Conservation (phyloP, 2,329 filamentous ascomycete species). For the Verticillium dahliae region DNA sequence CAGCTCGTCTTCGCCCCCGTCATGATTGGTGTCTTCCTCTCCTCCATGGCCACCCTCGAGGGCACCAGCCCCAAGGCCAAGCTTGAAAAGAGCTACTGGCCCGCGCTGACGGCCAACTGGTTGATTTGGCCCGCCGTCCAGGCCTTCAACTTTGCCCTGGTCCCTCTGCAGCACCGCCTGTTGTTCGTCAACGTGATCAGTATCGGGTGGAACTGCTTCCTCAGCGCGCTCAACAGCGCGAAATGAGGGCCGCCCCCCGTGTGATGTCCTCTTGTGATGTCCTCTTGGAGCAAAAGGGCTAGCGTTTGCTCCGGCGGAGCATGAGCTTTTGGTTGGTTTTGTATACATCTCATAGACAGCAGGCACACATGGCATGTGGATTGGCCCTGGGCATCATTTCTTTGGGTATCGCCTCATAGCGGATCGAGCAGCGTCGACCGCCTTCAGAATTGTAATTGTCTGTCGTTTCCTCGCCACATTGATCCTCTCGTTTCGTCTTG, state of each 20-base stretch:
- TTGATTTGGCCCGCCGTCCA: slow-evolving; percentile 85
- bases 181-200: slow-evolving; percentile 80
- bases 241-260: slow-evolving; percentile 7
- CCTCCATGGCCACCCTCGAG: slow-evolving; percentile 78
- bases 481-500: too few species aligned
- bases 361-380: background rate
- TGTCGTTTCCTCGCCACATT: background rate
- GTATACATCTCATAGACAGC: background rate
- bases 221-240: slow-evolving; percentile 54
- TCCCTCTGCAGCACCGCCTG: slow-evolving; percentile 77
- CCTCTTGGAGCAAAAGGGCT: background rate
- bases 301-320: background rate
- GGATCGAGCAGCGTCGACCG: background rate
- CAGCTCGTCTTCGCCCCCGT: slow-evolving; percentile 79
- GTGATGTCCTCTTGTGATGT: background rate
- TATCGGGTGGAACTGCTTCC: slow-evolving; percentile 59
- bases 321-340: background rate
- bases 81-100: slow-evolving; percentile 61
- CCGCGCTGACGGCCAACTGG: slow-evolving; percentile 76
- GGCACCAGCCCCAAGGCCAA: slow-evolving; percentile 57
- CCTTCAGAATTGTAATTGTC: background rate
- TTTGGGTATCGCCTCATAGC: background rate
- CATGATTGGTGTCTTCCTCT: slow-evolving; percentile 76
- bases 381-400: background rate
- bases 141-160: slow-evolving; percentile 77